phyloP scores from a whole-genome alignment of 2,329 filamentous ascomycete species.

The Botryosphaeria dothidea region DNA sequence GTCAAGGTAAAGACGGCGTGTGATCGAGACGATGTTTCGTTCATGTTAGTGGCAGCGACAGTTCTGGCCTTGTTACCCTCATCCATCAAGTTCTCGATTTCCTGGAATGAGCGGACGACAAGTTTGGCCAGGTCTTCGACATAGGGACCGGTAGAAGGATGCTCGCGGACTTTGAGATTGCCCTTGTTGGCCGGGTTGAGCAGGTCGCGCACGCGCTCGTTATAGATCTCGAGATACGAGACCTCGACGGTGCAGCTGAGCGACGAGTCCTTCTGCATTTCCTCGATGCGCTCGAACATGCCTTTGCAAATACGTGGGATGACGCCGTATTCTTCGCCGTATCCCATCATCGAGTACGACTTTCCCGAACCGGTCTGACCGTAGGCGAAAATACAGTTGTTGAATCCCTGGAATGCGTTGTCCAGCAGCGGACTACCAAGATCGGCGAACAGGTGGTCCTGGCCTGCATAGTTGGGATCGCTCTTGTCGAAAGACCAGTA shows the following conservation, averaged over 20 bases:
- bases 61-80: slow-evolving; percentile 98
- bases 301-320: slow-evolving; percentile 96
- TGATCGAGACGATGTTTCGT: slow-evolving; percentile 97
- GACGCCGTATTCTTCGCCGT: slow-evolving; percentile 91
- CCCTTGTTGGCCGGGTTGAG: slow-evolving; percentile 94
- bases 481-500: slow-evolving; percentile 96
- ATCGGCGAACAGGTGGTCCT: slow-evolving; percentile 85
- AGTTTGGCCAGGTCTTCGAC: slow-evolving; percentile 97
- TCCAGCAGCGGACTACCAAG: slow-evolving; percentile 87
- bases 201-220: slow-evolving; percentile 92
- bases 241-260: slow-evolving; percentile 93
- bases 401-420: slow-evolving; percentile 98
- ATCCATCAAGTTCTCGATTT: slow-evolving; percentile 98
- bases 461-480: slow-evolving; percentile 81
- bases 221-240: slow-evolving; percentile 98
- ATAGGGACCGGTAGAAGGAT: slow-evolving; percentile 95
- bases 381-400: slow-evolving; percentile 99
- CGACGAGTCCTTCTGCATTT: slow-evolving; percentile 71
- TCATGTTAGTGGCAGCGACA: slow-evolving; percentile 99
- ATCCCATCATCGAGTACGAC: slow-evolving; percentile 99
- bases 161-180: slow-evolving; percentile 94
- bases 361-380: slow-evolving; percentile 98
- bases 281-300: slow-evolving; percentile 87
- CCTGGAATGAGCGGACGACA: slow-evolving; percentile 86
- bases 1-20: slow-evolving; percentile 98